These are phyloP conservation scores for Vachellia pachyceras DNA, from an alignment of 306 rosid genomes.

Conservation along the genomic window DNA sequence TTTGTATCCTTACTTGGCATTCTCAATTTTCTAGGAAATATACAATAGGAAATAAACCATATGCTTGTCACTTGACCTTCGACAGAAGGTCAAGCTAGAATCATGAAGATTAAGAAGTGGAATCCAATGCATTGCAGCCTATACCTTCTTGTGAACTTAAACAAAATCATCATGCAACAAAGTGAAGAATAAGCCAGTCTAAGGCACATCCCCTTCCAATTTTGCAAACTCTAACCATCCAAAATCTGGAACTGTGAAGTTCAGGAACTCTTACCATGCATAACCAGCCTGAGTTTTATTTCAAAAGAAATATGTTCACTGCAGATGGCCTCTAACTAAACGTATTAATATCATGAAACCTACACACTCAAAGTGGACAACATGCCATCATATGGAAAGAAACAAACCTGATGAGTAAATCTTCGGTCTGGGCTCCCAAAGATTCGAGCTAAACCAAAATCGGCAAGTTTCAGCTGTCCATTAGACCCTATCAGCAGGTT, in stretches of 20 bases:
- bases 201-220: constrained; percentile 12
- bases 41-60: not conserved
- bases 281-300: constrained; percentile 14
- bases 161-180: constrained; percentile 23
- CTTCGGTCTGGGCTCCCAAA: constrained; percentile 96
- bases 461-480: constrained; percentile 95
- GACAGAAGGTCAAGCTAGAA: constrained; percentile 9
- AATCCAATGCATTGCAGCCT: not conserved
- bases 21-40: constrained; percentile 1
- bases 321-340: constrained; percentile 20
- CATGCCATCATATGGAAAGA: constrained; percentile 31
- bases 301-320: constrained; percentile 21
- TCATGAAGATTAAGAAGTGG: constrained; percentile 14
- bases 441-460: constrained; percentile 95
- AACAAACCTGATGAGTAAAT: constrained; percentile 89
- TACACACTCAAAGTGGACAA: constrained; percentile 18
- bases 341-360: not conserved
- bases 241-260: constrained; percentile 11
- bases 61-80: constrained; percentile 4
- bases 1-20: constrained; percentile 2
- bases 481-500: constrained; percentile 91
- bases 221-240: constrained; percentile 26
- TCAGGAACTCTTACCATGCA: constrained; percentile 24
- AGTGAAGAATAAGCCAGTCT: not conserved
- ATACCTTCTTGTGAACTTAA: constrained; percentile 4